Evolutionary conservation across 2,329 filamentous ascomycete genomes (phyloP).

Genomic region (Helotiales sp.): DNA sequence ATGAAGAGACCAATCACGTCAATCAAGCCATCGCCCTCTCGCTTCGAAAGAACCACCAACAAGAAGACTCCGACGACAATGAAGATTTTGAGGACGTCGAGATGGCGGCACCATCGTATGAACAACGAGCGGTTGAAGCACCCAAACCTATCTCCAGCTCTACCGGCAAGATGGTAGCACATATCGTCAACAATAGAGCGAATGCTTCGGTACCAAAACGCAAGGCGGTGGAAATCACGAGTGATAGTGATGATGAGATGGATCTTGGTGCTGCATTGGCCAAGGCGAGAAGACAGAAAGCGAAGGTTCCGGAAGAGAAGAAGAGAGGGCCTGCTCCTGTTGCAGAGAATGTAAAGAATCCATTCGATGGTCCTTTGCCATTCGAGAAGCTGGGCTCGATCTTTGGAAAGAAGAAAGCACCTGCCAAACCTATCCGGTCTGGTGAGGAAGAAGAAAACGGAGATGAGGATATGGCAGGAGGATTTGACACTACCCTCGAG

Average conservation of each 20-base stretch:
- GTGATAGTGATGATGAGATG: constrained; percentile 72
- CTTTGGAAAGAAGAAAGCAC: constrained; percentile 46
- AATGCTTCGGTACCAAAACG: constrained; percentile 57
- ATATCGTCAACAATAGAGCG: constrained; percentile 72
- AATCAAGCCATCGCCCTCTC: constrained; percentile 83
- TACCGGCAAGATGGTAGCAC: constrained; percentile 65
- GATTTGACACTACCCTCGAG: constrained; percentile 38
- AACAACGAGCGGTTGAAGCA: constrained; percentile 52
- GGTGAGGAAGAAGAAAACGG: constrained; percentile 14
- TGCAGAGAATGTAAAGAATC: constrained; percentile 56
- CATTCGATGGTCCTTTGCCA: constrained; percentile 79
- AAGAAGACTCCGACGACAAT: constrained; percentile 36
- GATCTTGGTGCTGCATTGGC: constrained; percentile 77
- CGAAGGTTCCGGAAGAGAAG: constrained; percentile 26
- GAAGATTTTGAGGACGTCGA: constrained; percentile 52
- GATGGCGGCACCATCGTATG: constrained; percentile 56
- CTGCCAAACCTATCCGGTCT: constrained; percentile 19
- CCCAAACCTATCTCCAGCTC: constrained; percentile 52
- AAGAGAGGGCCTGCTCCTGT: constrained; percentile 36
- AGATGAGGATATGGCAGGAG: constrained; percentile 37
- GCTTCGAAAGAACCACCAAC: constrained; percentile 61
- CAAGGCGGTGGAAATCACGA: constrained; percentile 34
- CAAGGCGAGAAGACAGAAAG: constrained; percentile 65
- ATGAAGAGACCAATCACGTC: constrained; percentile 71
- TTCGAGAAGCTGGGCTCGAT: constrained; percentile 80